Evolutionary conservation across 1,139 yeast species (phyloP).

Genomic region (Debaryomycetaceae sp.): DNA sequence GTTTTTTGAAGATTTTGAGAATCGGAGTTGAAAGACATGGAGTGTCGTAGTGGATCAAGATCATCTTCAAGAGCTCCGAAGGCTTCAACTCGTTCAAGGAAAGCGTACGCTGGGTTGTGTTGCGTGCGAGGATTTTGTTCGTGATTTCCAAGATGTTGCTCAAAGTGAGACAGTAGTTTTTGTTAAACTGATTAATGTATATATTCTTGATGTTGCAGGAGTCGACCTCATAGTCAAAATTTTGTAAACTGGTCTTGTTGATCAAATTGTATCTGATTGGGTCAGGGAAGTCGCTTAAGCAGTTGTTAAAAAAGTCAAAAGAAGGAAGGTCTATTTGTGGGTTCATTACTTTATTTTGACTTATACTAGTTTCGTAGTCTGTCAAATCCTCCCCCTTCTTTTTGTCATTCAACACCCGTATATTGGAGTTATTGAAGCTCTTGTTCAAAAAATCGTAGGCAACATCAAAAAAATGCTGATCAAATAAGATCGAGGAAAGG

Average conservation of each 20-base stretch:
- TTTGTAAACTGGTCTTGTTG: slow-evolving; percentile 26
- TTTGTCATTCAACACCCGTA: slow-evolving; percentile 18
- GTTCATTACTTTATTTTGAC: slow-evolving; percentile 42
- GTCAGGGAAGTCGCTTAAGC: slow-evolving; percentile 22
- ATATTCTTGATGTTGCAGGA: slow-evolving; percentile 25
- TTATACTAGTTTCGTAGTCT: slow-evolving; percentile 35
- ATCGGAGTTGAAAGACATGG: slow-evolving; percentile 64
- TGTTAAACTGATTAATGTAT: slow-evolving; percentile 33
- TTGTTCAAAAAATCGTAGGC: slow-evolving; percentile 38
- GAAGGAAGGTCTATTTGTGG: slow-evolving; percentile 41
- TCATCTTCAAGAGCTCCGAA: slow-evolving; percentile 44
- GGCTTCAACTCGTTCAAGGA: slow-evolving; percentile 56
- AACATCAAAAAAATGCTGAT: slow-evolving; percentile 56
- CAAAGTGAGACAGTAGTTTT: slow-evolving; percentile 42
- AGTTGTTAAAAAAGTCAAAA: slow-evolving; percentile 43
- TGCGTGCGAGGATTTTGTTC: slow-evolving; percentile 43
- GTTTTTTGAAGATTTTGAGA: slow-evolving; percentile 68
- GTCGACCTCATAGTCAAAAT: slow-evolving; percentile 25
- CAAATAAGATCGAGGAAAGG: slow-evolving; percentile 68
- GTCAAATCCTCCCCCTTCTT: slow-evolving; percentile 16
- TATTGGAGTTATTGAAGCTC: slow-evolving; percentile 34
- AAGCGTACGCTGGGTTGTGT: slow-evolving; percentile 51
- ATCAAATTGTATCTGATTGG: slow-evolving; percentile 20
- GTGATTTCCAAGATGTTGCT: slow-evolving; percentile 42
- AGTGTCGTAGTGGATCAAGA: slow-evolving; percentile 54